Percentiles rank a stretch among this genome's conserved stretches.
Conservation (phyloP, 306 rosid genomes). For the Gastrolobium villosum region DNA sequence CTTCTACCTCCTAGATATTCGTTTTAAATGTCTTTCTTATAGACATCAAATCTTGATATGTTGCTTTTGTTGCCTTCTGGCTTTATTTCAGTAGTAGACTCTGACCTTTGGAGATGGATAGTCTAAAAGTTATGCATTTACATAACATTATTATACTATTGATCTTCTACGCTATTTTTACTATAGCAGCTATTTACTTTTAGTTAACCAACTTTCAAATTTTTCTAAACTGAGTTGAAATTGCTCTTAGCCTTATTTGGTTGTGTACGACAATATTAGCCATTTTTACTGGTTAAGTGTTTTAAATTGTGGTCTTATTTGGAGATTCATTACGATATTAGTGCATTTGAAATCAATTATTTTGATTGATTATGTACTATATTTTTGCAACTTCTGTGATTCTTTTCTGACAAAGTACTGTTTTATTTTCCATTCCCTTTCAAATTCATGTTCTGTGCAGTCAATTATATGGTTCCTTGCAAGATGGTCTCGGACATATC, state of each 20-base stretch:
- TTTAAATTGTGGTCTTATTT: slow-evolving; percentile 21
- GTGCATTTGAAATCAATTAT: neutral
- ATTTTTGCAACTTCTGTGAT: slow-evolving; percentile 23
- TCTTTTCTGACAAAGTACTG: slow-evolving; percentile 37
- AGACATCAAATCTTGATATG: slow-evolving; percentile 17
- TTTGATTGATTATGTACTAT: slow-evolving; percentile 31
- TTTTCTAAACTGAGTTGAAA: slow-evolving; percentile 7
- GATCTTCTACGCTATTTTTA: slow-evolving; percentile 14
- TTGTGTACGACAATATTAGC: slow-evolving; percentile 31
- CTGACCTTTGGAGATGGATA: slow-evolving; percentile 30
- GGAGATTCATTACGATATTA: slow-evolving; percentile 2
- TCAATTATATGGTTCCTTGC: slow-evolving; percentile 96
- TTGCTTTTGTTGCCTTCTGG: slow-evolving; percentile 42
- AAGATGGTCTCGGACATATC: slow-evolving; percentile 92
- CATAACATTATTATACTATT: slow-evolving; percentile 19
- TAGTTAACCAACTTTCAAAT: neutral
- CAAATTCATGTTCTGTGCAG: slow-evolving; percentile 63
- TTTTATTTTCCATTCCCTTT: slow-evolving; percentile 33
- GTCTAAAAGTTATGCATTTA: slow-evolving; percentile 23
- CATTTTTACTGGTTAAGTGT: slow-evolving; percentile 11
- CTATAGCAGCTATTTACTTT: neutral
- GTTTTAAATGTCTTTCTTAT: slow-evolving; percentile 19
- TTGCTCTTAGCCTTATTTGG: slow-evolving; percentile 8
- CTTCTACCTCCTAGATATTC: neutral
- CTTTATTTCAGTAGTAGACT: slow-evolving; percentile 31